phyloP scores from a whole-genome alignment of 352 stramenopile genomes.

The Phytopythium boreale region DNA sequence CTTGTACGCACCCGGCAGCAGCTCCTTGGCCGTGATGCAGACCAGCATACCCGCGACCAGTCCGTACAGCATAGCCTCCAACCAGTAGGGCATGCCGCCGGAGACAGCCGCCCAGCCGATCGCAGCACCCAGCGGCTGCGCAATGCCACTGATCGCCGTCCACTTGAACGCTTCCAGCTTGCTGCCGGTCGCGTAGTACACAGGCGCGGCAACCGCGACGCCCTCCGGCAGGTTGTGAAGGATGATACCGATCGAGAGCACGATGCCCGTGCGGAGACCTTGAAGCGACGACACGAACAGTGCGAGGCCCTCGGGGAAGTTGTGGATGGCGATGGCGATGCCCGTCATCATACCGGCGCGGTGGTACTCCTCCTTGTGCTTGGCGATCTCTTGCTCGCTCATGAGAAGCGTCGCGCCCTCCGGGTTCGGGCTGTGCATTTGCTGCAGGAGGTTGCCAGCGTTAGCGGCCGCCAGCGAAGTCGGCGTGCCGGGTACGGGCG shows the following conservation, averaged over 20 bases:
- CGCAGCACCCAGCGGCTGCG: constrained; percentile 87
- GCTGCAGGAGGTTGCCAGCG: constrained; percentile 15
- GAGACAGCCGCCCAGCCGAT: constrained; percentile 63
- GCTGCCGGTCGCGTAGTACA: constrained; percentile 96
- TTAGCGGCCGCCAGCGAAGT: constrained; percentile 14
- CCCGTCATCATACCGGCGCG: constrained; percentile 91
- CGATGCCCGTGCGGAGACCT: constrained; percentile 87
- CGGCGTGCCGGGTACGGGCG: constrained; percentile 21
- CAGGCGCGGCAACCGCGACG: constrained; percentile 92
- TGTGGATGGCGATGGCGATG: constrained; percentile 58
- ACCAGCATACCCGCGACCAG: constrained; percentile 93
- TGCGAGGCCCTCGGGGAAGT: constrained; percentile 96
- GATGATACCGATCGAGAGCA: constrained; percentile 94
- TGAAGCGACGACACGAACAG: constrained; percentile 93
- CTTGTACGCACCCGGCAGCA: constrained; percentile 89
- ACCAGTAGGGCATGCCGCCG: constrained; percentile 49
- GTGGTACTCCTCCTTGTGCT: constrained; percentile 51
- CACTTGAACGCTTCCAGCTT: constrained; percentile 91
- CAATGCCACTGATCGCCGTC: constrained; percentile 90
- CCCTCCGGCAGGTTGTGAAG: constrained; percentile 98
- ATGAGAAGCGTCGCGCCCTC: constrained; percentile 16
- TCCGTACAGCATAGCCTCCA: constrained; percentile 89
- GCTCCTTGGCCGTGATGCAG: constrained; percentile 90
- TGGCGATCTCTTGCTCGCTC: constrained; percentile 74
- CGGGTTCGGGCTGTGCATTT: constrained; percentile 23